Evolutionary conservation across 768 basidiomycete species (phyloP).

Genomic region (Crucibulum laeve): DNA sequence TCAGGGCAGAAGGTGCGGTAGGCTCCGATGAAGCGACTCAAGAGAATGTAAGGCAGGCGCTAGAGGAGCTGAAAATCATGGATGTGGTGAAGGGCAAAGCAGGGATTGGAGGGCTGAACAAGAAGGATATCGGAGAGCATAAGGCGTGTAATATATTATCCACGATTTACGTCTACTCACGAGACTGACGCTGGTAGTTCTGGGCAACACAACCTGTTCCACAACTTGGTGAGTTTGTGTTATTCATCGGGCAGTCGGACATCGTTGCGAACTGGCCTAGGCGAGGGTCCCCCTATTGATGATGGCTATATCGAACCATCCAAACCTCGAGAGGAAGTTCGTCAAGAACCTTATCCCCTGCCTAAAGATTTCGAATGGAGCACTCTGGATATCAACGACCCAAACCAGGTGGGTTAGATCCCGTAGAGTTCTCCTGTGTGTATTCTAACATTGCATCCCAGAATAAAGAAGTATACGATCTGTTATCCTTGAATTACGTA

Average conservation of each 20-base stretch:
- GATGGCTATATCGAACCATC: conserved; percentile 91
- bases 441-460: conserved; percentile 23
- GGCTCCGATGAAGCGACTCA: conserved; percentile 45
- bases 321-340: conserved; percentile 70
- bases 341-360: conserved; percentile 83
- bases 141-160: conserved; percentile 50
- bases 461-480: conserved; percentile 89
- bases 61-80: conserved; percentile 80
- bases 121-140: conserved; percentile 82
- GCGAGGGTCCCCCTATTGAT: conserved; percentile 56
- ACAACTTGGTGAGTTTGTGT: conserved; percentile 54
- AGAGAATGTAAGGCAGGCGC: conserved; percentile 61
- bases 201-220: conserved; percentile 98
- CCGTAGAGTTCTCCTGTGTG: not conserved
- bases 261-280: conserved; percentile 24
- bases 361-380: conserved; percentile 95
- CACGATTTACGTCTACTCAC: conserved; percentile 2
- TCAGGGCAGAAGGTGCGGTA: conserved; percentile 53
- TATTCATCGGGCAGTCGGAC: not conserved
- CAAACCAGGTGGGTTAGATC: conserved; percentile 56
- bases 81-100: conserved; percentile 82
- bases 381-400: conserved; percentile 71
- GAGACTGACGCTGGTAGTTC: conserved; percentile 50
- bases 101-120: conserved; percentile 69
- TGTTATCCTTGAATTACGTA: conserved; percentile 91